Base-by-base conservation (phyloP, 1,139 yeast genomes). In the Hemisphaericaspora subhashii region DNA sequence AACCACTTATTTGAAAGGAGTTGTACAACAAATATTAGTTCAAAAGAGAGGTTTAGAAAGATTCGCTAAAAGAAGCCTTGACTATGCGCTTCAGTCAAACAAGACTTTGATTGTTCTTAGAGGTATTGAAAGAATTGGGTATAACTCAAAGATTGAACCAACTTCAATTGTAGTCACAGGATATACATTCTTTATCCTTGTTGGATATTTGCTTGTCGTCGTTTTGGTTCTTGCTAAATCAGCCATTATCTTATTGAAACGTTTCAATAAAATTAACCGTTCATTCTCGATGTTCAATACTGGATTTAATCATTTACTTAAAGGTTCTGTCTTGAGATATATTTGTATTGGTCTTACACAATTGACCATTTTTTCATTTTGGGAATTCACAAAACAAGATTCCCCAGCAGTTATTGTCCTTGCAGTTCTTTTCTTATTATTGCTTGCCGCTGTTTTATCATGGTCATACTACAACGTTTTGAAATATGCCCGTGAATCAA, bases 321-420 rank as follows among this genome's bases (percentile, higher is more conserved):
- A 83, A 54, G 94, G 95, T 35, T 66, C 87, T 5, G 46, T 85
- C 35, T 71, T 82, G 48, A 74, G 89, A 60, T 84, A 84, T 54
- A 71, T 84, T 41, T 82, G 77, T 51, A 83, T 86, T 57, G 94
- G 92, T 0, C 83, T 83, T 55, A 79, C 88, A 2, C 95, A 86
- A 61, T 64, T 85, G 48, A 66, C 77, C 3, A 75, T 85, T 37
- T 68, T 86, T 39, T 78, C 90, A 11, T 69, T 84, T 36, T 85
- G 87, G 86, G 92, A 86, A 61, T 84, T 83, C 52, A 77, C 82
- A 9, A 73, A 70, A 48, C 60, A 69, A 42, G 94, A 86, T 55
- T 83, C 92, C 0, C 81, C 87, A 3, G 94, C 90, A 0, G 81
- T 85, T 36, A 74, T 85, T 41, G 86, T 83, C 4, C 66, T 85